phyloP scores from a whole-genome alignment of 2,329 filamentous ascomycete genomes.

The Parascedosporium putredinis region DNA sequence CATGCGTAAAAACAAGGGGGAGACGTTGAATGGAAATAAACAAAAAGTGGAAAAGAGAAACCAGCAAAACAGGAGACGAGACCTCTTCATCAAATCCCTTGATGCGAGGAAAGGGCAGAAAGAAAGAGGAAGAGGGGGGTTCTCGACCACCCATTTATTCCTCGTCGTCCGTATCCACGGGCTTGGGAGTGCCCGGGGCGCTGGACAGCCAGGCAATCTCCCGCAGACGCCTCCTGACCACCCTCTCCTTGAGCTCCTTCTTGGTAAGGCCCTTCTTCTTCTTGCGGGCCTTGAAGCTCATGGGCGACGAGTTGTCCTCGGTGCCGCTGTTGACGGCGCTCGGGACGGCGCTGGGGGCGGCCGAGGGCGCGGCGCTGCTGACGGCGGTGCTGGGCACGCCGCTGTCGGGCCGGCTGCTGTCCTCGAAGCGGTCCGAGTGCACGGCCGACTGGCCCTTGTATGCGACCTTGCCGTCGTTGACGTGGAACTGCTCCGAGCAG shows the following conservation, averaged over 20 bases:
- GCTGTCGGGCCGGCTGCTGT: constrained; percentile 55
- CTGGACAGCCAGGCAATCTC: constrained; percentile 80
- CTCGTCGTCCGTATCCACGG: constrained; percentile 69
- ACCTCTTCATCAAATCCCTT: no score
- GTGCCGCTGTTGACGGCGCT: constrained; percentile 65
- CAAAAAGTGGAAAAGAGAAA: no score
- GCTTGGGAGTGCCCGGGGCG: constrained; percentile 63
- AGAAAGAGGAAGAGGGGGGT: neutral
- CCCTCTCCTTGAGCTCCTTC: constrained; percentile 88
- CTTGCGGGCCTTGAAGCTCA: constrained; percentile 72
- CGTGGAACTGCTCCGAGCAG: constrained; percentile 93
- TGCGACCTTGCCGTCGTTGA: constrained; percentile 76
- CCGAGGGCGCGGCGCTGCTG: constrained; percentile 49
- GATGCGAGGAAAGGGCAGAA: neutral
- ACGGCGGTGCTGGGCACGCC: constrained; percentile 43
- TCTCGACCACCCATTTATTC: constrained; percentile 20
- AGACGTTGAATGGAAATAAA: no score
- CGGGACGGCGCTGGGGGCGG: constrained; percentile 35
- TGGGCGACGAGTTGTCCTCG: constrained; percentile 55
- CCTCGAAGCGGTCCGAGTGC: constrained; percentile 76
- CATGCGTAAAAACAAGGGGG: no score
- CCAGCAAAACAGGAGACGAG: no score
- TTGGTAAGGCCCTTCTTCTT: constrained; percentile 99
- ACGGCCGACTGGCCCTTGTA: constrained; percentile 71
- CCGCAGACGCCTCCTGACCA: constrained; percentile 74